A percentile compares a stretch with the other conserved stretches of the same genome.
Conservation (phyloP, 2,329 filamentous ascomycete species). For the Neurospora sp. region DNA sequence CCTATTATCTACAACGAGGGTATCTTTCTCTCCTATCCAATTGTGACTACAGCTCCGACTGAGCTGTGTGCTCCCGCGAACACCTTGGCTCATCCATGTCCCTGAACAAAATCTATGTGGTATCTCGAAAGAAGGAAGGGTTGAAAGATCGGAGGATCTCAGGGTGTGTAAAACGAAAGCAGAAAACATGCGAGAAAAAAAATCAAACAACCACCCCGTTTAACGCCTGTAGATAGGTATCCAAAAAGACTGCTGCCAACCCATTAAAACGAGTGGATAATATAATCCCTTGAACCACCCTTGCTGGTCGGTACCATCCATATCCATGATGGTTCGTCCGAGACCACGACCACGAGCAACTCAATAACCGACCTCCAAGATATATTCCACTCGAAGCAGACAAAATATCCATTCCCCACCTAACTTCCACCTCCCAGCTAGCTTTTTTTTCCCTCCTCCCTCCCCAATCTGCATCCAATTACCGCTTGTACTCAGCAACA, state of each 20-base stretch:
- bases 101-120: not conserved
- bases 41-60: not conserved
- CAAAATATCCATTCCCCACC: not conserved
- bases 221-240: not conserved
- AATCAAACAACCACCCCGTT: not conserved
- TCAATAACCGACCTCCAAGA: no score
- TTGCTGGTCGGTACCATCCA: not conserved
- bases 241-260: not conserved
- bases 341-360: not conserved
- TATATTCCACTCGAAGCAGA: no score
- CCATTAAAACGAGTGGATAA: not conserved
- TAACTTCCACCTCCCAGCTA: no score
- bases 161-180: not conserved
- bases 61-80: not conserved
- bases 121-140: not conserved
- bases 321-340: not conserved
- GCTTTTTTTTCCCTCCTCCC: no score
- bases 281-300: not conserved
- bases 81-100: not conserved
- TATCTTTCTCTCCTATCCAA: not conserved
- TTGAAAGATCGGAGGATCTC: not conserved
- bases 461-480: slow-evolving; percentile 33
- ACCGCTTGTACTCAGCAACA: slow-evolving; percentile 37
- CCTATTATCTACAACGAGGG: not conserved
- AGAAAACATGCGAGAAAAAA: not conserved